Evolutionary conservation across 306 rosid species (phyloP).

Genomic region (Abrus precatorius): DNA sequence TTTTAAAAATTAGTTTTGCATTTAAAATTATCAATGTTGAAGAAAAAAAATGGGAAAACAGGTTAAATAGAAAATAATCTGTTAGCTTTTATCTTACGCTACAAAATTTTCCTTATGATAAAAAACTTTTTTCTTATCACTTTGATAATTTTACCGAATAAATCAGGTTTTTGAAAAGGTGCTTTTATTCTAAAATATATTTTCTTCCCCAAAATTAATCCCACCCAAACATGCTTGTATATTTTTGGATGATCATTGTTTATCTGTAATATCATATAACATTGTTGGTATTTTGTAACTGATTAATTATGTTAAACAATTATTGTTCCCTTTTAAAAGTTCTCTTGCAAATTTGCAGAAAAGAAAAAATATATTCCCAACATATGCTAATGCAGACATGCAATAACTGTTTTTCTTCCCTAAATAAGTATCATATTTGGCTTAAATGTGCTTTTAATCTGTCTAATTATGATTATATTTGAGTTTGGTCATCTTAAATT

Average conservation of each 20-base stretch:
- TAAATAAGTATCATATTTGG: constrained; percentile 10
- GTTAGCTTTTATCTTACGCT: neutral
- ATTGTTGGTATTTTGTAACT: neutral
- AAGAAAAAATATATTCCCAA: neutral
- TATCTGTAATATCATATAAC: constrained; percentile 31
- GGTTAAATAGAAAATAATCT: neutral
- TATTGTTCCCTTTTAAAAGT: neutral
- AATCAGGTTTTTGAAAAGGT: neutral
- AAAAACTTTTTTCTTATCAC: neutral
- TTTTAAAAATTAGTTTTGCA: neutral
- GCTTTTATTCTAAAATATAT: neutral
- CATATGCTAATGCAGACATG: neutral
- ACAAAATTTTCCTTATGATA: neutral
- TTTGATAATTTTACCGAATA: neutral
- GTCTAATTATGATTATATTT: neutral
- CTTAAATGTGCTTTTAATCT: neutral
- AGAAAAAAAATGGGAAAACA: neutral
- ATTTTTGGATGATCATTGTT: neutral
- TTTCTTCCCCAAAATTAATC: neutral
- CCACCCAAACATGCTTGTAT: neutral
- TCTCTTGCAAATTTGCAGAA: constrained; percentile 1
- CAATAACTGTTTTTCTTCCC: constrained; percentile 19
- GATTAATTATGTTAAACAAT: neutral
- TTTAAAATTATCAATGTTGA: neutral
- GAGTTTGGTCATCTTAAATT: neutral